Percentiles rank a stretch among this genome's conserved stretches.
phyloP scores from a whole-genome alignment of 495 filamentous ascomycete species.

The Neurospora sp. region DNA sequence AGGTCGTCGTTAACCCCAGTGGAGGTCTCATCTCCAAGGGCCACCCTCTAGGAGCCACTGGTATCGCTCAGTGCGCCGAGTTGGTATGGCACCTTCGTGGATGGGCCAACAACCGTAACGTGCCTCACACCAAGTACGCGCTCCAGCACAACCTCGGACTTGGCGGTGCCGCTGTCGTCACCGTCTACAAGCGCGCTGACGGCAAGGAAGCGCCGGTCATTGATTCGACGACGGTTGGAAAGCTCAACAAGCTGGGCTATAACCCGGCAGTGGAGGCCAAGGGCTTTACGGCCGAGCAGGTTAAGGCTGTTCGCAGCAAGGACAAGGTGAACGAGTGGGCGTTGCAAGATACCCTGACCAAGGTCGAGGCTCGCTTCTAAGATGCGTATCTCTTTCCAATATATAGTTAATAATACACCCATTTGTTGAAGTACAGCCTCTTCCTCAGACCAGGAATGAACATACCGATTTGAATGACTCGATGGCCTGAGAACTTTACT shows the following conservation, averaged over 20 bases:
- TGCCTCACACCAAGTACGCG: constrained; percentile 56
- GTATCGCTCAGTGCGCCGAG: constrained; percentile 91
- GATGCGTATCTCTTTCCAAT: background rate
- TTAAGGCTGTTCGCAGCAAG: constrained; percentile 59
- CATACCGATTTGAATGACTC: too few species aligned
- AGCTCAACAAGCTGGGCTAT: constrained; percentile 64
- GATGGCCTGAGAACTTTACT: too few species aligned
- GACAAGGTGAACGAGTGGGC: constrained; percentile 61
- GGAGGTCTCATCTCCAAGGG: constrained; percentile 94
- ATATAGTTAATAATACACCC: background rate
- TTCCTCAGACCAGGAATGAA: too few species aligned
- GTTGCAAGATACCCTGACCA: constrained; percentile 59
- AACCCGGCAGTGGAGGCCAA: constrained; percentile 88
- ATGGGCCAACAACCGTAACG: constrained; percentile 85
- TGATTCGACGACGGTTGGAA: constrained; percentile 46
- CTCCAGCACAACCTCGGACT: constrained; percentile 93
- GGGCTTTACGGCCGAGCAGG: constrained; percentile 72
- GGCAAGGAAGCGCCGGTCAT: constrained; percentile 50
- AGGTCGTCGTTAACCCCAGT: constrained; percentile 82
- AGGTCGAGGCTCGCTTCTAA: constrained; percentile 47
- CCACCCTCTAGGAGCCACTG: constrained; percentile 87
- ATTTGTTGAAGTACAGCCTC: background rate
- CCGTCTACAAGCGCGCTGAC: constrained; percentile 84
- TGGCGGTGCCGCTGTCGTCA: constrained; percentile 84
- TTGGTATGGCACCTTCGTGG: constrained; percentile 92